Evolutionary conservation across 139 green algal genomes (phyloP), one percentile per base, ranked within the genome.

Genomic region (Mesotaenium endlicherianum): DNA sequence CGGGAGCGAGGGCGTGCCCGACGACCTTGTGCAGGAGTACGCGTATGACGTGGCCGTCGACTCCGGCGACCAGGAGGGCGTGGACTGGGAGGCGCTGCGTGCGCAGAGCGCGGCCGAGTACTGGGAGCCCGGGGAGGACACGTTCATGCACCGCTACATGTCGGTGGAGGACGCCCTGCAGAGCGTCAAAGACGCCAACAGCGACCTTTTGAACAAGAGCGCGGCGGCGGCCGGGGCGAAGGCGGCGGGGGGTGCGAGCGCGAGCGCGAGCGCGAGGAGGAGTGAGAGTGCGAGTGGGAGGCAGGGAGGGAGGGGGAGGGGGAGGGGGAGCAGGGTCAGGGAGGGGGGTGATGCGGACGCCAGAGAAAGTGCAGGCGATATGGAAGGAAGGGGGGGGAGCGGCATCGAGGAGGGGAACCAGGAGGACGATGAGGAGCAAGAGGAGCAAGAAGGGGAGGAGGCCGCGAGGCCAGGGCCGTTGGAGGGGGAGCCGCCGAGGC

Each of bases 111-210:
- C 75, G 74, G 74, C 75, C 1, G 43, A 74, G 26, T 81, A 81
- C 41, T 83, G 76, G 53, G 76, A 83, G 41, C 53, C n/a, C 31
- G 76, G 76, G 30, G 76, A 83, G 53, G 76, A 83, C 49, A 74
- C 42, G n/a, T 74, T 81, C 38, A 47, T 81, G 26, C 74, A 53
- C 34, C 16, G 3, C 4, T 78, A 53, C 43, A 38, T 72, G 41
- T n/a, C 39, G 36, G 41, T n/a, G 5, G 70, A 78, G 20, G 70
- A 78, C 20, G 34, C 36, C 6, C 14, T 31, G 34, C 41, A 20
- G 34, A 39, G 39, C 5, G 5, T 4, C 34, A 38, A 11, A 40
- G 43, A 72, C 11, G 60, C 41, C 41, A 11, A 40, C 43, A 72
- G 17, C 43, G 8, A 72, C 41, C 41, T 47, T 47, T 36, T 36